Evolutionary conservation across 352 stramenopile species (phyloP).

Genomic region (Pythium angustatum): DNA sequence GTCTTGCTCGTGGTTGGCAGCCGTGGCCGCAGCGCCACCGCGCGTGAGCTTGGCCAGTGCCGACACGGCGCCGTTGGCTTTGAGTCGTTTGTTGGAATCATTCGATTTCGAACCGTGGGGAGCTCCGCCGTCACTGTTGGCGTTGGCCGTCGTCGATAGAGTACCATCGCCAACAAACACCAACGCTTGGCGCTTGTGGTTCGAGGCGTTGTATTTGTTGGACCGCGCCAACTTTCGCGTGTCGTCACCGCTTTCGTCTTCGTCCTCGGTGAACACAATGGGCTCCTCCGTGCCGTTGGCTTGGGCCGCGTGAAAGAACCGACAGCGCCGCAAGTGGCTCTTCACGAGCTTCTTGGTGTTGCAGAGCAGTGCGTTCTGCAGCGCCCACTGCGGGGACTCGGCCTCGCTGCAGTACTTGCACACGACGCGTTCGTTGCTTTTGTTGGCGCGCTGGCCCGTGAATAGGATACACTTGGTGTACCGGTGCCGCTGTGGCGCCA

Average conservation of each 20-base stretch:
- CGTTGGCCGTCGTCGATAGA: too few relatives aligned
- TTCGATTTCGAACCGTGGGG: slow-evolving; percentile 11
- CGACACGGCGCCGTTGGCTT: slow-evolving; percentile 8
- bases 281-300: slow-evolving; percentile 15
- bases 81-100: slow-evolving; percentile 15
- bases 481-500: slow-evolving; percentile 28
- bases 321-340: slow-evolving; percentile 29
- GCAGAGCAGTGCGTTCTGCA: slow-evolving; percentile 33
- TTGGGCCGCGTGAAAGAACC: slow-evolving; percentile 26
- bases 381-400: slow-evolving; percentile 31
- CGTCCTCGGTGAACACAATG: slow-evolving; percentile 31
- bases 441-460: slow-evolving; percentile 33
- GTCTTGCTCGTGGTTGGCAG: slow-evolving; percentile 2
- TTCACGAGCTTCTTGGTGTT: slow-evolving; percentile 37
- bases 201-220: background rate
- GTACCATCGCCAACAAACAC: slow-evolving; percentile 7
- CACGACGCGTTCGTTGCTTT: slow-evolving; percentile 33
- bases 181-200: slow-evolving; percentile 17
- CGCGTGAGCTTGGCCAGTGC: slow-evolving; percentile 15
- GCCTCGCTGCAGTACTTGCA: slow-evolving; percentile 33
- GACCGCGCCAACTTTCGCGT: background rate
- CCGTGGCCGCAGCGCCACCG: background rate
- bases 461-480: slow-evolving; percentile 32
- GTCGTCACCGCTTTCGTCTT: slow-evolving; percentile 11
- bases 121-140: background rate